A percentile compares a stretch with the other conserved stretches of the same genome.
These are phyloP conservation scores for Coemansia sp. DNA, from an alignment of 192 early-diverging fungal genomes.

Conservation along the genomic window DNA sequence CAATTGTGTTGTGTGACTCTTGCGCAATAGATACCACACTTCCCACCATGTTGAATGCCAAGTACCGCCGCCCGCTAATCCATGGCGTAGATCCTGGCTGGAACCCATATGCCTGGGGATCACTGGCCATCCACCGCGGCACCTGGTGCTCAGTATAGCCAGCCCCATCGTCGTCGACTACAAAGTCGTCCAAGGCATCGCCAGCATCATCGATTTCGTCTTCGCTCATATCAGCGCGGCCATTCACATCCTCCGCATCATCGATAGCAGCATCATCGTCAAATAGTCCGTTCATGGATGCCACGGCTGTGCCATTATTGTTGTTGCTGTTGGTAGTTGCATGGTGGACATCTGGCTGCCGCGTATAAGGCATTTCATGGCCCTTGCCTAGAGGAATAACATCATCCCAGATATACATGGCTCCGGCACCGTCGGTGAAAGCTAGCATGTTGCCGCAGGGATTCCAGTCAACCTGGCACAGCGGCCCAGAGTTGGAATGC, in stretches of 20 bases:
- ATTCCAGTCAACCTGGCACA: conserved; percentile 66
- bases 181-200: conserved; percentile 77
- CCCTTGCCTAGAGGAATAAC: conserved; percentile 54
- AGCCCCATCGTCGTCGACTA: conserved; percentile 83
- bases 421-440: conserved; percentile 58
- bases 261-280: conserved; percentile 18
- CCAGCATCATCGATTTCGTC: conserved; percentile 46
- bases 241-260: conserved; percentile 10
- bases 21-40: conserved; percentile 71
- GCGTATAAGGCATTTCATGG: conserved; percentile 24
- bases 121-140: conserved; percentile 19
- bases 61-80: conserved; percentile 56
- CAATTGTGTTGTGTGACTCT: conserved; percentile 68
- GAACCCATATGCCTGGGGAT: conserved; percentile 54
- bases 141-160: conserved; percentile 60
- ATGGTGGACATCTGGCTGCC: conserved; percentile 3
- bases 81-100: conserved; percentile 82
- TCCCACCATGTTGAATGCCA: conserved; percentile 87
- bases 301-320: conserved; percentile 10
- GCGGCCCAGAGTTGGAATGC: conserved; percentile 27
- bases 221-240: conserved; percentile 2
- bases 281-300: conserved; percentile 2
- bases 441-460: conserved; percentile 63
- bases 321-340: conserved; percentile 1
- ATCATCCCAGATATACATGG: conserved; percentile 59